Conservation (phyloP, 2,329 filamentous ascomycete genomes). For the Tolypocladium paradoxum region DNA sequence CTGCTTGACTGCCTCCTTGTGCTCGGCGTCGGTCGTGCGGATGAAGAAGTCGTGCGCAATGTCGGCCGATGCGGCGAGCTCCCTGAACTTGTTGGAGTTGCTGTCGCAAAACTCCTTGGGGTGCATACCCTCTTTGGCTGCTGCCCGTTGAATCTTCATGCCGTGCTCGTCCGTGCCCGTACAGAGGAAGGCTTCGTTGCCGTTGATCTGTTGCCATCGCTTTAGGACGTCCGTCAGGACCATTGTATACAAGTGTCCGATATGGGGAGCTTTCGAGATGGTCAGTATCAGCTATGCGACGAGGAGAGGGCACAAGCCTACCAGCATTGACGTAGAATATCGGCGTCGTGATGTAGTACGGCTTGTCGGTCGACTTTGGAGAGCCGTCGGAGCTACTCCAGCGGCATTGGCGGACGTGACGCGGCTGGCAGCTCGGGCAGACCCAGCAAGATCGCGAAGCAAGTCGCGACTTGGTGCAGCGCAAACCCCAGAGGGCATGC, state of each 20-base stretch:
- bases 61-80: slow-evolving; percentile 57
- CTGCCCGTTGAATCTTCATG: slow-evolving; percentile 90
- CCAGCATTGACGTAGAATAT: slow-evolving; percentile 99
- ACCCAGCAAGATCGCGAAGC: slow-evolving; percentile 12
- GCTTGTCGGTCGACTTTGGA: slow-evolving; percentile 42
- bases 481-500: slow-evolving; percentile 14
- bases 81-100: slow-evolving; percentile 69
- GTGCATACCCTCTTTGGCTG: slow-evolving; percentile 55
- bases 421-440: slow-evolving; percentile 17
- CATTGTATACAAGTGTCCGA: slow-evolving; percentile 92
- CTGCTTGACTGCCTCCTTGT: slow-evolving; percentile 75
- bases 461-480: slow-evolving; percentile 9
- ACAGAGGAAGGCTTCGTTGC: slow-evolving; percentile 59
- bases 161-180: slow-evolving; percentile 97
- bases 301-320: slow-evolving; percentile 22
- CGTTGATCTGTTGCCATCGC: slow-evolving; percentile 74
- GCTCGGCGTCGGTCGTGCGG: slow-evolving; percentile 75
- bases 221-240: slow-evolving; percentile 85
- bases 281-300: neutral
- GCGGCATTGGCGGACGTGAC: slow-evolving; percentile 10
- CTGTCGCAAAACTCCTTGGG: slow-evolving; percentile 83
- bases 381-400: slow-evolving; percentile 22
- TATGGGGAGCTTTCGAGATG: slow-evolving; percentile 60
- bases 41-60: slow-evolving; percentile 81
- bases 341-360: slow-evolving; percentile 89